A percentile compares a stretch with the other conserved stretches of the same genome.
Evolutionary conservation across 2,329 filamentous ascomycete species (phyloP).

Genomic region (Triangularia setosa): DNA sequence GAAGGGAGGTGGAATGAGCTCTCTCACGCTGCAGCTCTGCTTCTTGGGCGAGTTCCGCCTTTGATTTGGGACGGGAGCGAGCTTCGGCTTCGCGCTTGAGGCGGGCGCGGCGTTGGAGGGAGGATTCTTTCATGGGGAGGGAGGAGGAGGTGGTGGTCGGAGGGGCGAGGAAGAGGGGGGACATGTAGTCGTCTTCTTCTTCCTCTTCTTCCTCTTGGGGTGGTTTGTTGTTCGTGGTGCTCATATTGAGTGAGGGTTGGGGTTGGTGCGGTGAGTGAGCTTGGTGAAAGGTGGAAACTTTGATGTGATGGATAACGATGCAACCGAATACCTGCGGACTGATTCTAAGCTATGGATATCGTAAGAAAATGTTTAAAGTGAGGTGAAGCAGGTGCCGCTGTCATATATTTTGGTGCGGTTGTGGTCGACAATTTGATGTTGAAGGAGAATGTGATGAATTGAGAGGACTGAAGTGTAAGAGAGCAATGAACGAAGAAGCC

Average conservation of each 20-base stretch:
- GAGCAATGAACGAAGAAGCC: not conserved
- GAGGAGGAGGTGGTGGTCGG: slow-evolving; percentile 41
- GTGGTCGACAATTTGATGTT: not conserved
- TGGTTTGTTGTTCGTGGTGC: not conserved
- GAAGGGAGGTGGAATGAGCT: slow-evolving; percentile 69
- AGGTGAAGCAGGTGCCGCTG: not conserved
- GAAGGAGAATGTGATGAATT: not conserved
- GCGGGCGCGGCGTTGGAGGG: slow-evolving; percentile 50
- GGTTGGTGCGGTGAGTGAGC: not conserved
- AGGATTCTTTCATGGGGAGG: slow-evolving; percentile 46
- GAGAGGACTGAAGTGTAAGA: not conserved
- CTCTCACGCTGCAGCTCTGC: slow-evolving; percentile 69
- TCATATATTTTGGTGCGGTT: too few species aligned
- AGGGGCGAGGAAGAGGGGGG: slow-evolving; percentile 78
- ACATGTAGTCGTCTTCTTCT: slow-evolving; percentile 95
- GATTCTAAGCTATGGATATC: too few species aligned
- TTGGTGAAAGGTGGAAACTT: not conserved
- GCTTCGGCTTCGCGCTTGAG: slow-evolving; percentile 62
- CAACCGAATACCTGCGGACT: too few species aligned
- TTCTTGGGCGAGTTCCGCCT: slow-evolving; percentile 74
- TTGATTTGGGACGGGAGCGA: slow-evolving; percentile 68
- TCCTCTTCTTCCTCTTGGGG: slow-evolving; percentile 38
- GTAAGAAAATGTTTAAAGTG: too few species aligned
- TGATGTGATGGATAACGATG: not conserved
- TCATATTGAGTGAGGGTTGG: not conserved